Evolutionary conservation across 371 early-diverging fungal species (phyloP), one percentile per base, ranked within the genome.

Genomic region (Rhizopus sp.): DNA sequence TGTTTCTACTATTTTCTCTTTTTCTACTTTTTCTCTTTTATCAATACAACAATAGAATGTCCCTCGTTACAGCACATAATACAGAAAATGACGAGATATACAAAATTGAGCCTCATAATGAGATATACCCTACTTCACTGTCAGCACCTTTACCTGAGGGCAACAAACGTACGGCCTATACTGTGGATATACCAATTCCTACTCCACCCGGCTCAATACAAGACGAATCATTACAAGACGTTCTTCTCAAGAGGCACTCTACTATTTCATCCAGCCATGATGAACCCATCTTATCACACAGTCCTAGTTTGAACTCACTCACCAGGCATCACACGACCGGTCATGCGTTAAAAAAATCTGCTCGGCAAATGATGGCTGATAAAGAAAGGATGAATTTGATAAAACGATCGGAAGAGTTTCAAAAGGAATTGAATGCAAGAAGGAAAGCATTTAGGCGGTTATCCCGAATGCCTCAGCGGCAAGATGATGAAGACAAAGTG

Each of bases 301-400:
- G 44, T 42, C 44, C 44, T 7, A 17, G 17, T 6, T 15, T 42
- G n/a, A 17, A 17, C 44, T 42, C 60, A 6, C 31, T 67, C 3
- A 66, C 63, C 12, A 60, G 77, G 30, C 72, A 77, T 47, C 62
- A 77, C 38, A 77, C 77, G 16, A 77, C 77, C 2, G 77, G 77
- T 0, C 77, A 77, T 44, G 58, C 66, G 15, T 33, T 75, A 5
- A 67, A 62, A 56, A 23, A 13, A 13, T 52, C 53, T 39, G 62
- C 55, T 17, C 58, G 58, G 63, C 69, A 64, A 53, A 62, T 48
- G 8, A 46, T 66, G 53, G 64, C 68, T 5, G 66, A 70, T 44
- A 66, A 63, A 55, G 67, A 63, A 29, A 42, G 62, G 9, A 32
- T 50, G 17, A 41, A 50, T 13, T 16, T 61, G 9, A 51, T 66